Evolutionary conservation across 1,284 basidiomycete genomes (phyloP).

Genomic region (Ceratobasidium sp.): DNA sequence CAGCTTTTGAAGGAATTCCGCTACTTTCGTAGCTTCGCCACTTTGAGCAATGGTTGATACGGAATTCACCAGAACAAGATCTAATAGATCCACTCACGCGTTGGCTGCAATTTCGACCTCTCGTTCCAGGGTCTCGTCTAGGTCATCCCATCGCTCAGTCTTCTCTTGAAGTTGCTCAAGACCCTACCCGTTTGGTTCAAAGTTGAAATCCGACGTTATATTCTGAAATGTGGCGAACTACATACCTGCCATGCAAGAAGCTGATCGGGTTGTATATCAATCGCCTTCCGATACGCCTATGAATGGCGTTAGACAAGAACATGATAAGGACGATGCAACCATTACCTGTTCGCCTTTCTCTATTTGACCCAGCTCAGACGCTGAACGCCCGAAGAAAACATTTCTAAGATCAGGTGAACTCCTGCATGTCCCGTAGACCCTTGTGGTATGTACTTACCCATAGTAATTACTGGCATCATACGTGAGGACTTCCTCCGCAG

Average conservation of each 20-base stretch:
- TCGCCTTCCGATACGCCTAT: constrained; percentile 81
- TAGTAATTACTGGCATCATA: constrained; percentile 83
- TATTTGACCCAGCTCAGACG: constrained; percentile 74
- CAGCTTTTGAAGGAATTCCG: constrained; percentile 80
- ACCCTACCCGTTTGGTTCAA: constrained; percentile 60
- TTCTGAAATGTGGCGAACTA: constrained; percentile 31
- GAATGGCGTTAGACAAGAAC: constrained; percentile 42
- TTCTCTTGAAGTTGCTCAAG: constrained; percentile 79
- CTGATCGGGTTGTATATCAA: constrained; percentile 70
- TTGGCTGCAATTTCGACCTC: constrained; percentile 67
- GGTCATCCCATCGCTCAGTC: constrained; percentile 68
- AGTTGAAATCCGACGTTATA: constrained; percentile 19
- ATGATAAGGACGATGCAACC: constrained; percentile 25
- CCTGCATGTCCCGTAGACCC: not conserved
- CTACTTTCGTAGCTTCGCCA: constrained; percentile 80
- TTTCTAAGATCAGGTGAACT: constrained; percentile 62
- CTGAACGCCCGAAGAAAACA: constrained; percentile 83
- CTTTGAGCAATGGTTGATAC: constrained; percentile 58
- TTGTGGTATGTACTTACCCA: constrained; percentile 65
- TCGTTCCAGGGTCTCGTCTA: constrained; percentile 64
- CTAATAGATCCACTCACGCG: constrained; percentile 59
- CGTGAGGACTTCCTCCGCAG: constrained; percentile 71
- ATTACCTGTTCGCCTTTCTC: constrained; percentile 84
- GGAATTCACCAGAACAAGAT: constrained; percentile 18
- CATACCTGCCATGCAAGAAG: constrained; percentile 80